These are phyloP conservation scores for Anthoceros angustus DNA, from an alignment of 225 moss, liverwort and hornwort genomes.

Conservation along the genomic window DNA sequence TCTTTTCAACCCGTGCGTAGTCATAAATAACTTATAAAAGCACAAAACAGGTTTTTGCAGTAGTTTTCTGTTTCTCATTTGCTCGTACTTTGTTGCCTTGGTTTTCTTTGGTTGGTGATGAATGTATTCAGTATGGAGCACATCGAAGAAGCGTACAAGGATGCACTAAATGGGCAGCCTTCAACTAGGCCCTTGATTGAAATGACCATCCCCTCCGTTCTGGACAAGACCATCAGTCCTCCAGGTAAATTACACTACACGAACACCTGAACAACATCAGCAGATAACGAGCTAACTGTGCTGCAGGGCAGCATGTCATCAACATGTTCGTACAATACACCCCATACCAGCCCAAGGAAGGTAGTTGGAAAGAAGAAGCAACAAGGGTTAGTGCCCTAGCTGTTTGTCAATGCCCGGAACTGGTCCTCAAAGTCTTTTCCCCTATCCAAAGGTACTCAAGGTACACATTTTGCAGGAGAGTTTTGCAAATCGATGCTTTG, in stretches of 20 bases:
- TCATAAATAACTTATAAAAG: not conserved
- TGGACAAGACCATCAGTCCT: constrained; percentile 70
- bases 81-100: not conserved
- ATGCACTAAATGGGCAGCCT: constrained; percentile 56
- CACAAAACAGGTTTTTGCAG: not conserved
- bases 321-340: constrained; percentile 90
- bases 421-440: not conserved
- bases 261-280: not conserved
- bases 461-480: constrained; percentile 23
- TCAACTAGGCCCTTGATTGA: constrained; percentile 67
- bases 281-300: constrained; percentile 9
- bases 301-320: constrained; percentile 74
- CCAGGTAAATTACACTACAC: constrained; percentile 27
- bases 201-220: constrained; percentile 80
- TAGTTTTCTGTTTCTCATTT: not conserved
- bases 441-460: not conserved
- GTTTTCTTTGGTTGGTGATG: constrained; percentile 5
- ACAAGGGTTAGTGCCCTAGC: constrained; percentile 35
- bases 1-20: too few species aligned
- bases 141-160: constrained; percentile 60
- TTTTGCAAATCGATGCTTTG: constrained; percentile 63
- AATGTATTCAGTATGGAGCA: constrained; percentile 50
- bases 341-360: constrained; percentile 47
- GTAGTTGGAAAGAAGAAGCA: constrained; percentile 53
- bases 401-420: not conserved